These are phyloP conservation scores for Aegilops sharonensis DNA, from an alignment of 176 grass and related monocot genomes.

Conservation along the genomic window DNA sequence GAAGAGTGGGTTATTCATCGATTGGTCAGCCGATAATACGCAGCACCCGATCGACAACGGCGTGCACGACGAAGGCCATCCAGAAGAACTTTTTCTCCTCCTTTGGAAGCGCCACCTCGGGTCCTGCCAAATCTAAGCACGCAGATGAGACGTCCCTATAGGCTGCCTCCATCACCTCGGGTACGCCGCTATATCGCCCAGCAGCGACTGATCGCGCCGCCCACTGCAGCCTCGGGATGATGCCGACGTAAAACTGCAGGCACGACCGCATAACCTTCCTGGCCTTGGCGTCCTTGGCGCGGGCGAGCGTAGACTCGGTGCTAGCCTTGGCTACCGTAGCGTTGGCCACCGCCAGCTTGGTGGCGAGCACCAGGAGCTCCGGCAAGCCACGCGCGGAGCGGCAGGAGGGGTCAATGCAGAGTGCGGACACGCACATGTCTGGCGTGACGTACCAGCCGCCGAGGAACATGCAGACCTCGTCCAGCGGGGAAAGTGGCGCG, in stretches of 20 bases:
- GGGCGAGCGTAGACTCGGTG: not conserved
- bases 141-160: not conserved
- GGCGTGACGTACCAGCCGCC: slow-evolving; percentile 26
- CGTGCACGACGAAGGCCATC: slow-evolving; percentile 24
- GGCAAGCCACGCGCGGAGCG: not conserved
- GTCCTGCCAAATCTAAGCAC: not conserved
- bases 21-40: too few relatives aligned
- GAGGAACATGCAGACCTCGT: too few relatives aligned
- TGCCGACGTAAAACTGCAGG: slow-evolving; percentile 31
- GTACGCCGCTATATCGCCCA: not conserved
- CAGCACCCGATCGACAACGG: slow-evolving; percentile 7
- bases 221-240: slow-evolving; percentile 8
- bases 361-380: slow-evolving; percentile 12
- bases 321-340: slow-evolving; percentile 9
- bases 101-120: not conserved
- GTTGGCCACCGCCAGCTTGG: not conserved
- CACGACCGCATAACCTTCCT: not conserved
- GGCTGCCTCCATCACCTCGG: slow-evolving; percentile 9
- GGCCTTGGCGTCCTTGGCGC: not conserved
- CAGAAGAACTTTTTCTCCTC: not conserved
- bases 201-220: not conserved
- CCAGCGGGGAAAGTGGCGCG: too few relatives aligned
- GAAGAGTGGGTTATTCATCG: not conserved
- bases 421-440: not conserved
- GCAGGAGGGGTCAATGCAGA: slow-evolving; percentile 18